Conservation (phyloP, 257 asterid genomes). For the Euphrasia confusa region DNA sequence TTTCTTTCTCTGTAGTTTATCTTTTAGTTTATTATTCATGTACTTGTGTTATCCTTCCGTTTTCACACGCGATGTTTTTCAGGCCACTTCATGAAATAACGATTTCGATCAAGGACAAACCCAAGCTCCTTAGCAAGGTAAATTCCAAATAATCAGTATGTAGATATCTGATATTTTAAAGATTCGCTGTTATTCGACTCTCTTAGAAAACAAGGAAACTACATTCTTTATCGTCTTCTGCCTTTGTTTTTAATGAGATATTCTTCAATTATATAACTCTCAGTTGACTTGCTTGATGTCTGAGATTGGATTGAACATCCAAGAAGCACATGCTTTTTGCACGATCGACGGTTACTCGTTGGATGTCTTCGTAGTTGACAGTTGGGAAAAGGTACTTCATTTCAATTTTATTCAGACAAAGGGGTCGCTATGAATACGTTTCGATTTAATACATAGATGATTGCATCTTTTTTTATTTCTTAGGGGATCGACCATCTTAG, state of each 20-base stretch:
- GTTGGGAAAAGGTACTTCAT: constrained; percentile 66
- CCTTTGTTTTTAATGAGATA: neutral
- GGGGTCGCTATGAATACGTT: too few species aligned
- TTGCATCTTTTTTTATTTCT: constrained; percentile 10
- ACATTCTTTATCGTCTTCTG: too few species aligned
- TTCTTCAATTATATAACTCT: constrained; percentile 16
- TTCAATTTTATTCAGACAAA: neutral
- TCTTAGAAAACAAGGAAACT: too few species aligned
- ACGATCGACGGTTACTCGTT: constrained; percentile 82
- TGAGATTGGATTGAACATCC: constrained; percentile 91
- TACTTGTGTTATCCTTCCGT: neutral
- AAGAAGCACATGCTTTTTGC: constrained; percentile 98
- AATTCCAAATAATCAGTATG: neutral
- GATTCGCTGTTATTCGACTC: too few species aligned
- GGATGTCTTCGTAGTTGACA: constrained; percentile 86
- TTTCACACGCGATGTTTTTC: constrained; percentile 19
- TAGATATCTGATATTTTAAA: neutral
- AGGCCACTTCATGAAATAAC: constrained; percentile 78
- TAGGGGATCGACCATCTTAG: constrained; percentile 65
- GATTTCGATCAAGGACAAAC: constrained; percentile 78
- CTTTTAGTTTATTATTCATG: neutral
- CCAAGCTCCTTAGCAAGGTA: constrained; percentile 85
- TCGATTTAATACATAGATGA: too few species aligned
- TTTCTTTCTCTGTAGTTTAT: neutral
- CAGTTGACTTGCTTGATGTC: constrained; percentile 81